phyloP scores from a whole-genome alignment of 139 green algal genomes.

The Tetradesmus lagerheimii region DNA sequence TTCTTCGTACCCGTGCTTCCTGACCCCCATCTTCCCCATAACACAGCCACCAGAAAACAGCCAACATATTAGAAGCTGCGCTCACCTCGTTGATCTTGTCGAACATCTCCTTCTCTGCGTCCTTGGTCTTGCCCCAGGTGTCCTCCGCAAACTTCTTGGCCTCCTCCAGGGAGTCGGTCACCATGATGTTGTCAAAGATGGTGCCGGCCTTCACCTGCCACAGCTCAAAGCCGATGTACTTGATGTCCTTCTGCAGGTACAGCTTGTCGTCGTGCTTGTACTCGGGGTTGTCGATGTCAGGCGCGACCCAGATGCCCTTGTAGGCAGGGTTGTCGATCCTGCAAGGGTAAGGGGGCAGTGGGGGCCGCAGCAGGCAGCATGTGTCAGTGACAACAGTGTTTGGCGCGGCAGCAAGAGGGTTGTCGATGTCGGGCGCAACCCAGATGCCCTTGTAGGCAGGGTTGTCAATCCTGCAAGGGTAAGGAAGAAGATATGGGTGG shows the following conservation, averaged over 20 bases:
- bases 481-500: too few relatives aligned
- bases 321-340: slow-evolving; percentile 74
- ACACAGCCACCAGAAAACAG: not conserved
- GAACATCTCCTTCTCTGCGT: slow-evolving; percentile 77
- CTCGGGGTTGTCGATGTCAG: slow-evolving; percentile 90
- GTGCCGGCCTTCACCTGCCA: slow-evolving; percentile 92
- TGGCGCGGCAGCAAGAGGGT: too few relatives aligned
- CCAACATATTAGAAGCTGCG: too few relatives aligned
- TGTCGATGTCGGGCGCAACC: slow-evolving; percentile 86
- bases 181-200: slow-evolving; percentile 96
- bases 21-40: not conserved
- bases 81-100: slow-evolving; percentile 66
- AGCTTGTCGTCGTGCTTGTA: slow-evolving; percentile 78
- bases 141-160: slow-evolving; percentile 83
- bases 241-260: slow-evolving; percentile 80
- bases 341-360: not conserved
- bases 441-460: slow-evolving; percentile 85
- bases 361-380: not conserved
- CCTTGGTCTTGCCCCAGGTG: slow-evolving; percentile 84
- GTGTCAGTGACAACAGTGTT: not conserved
- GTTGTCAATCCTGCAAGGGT: slow-evolving; percentile 67
- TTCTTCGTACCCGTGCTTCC: too few relatives aligned
- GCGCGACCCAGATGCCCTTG: slow-evolving; percentile 88
- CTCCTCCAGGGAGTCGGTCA: slow-evolving; percentile 80
- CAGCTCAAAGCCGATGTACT: slow-evolving; percentile 90